Evolutionary conservation across 2,329 filamentous ascomycete species (phyloP), one percentile per base, ranked within the genome.

Genomic region (Leptographium flavum): DNA sequence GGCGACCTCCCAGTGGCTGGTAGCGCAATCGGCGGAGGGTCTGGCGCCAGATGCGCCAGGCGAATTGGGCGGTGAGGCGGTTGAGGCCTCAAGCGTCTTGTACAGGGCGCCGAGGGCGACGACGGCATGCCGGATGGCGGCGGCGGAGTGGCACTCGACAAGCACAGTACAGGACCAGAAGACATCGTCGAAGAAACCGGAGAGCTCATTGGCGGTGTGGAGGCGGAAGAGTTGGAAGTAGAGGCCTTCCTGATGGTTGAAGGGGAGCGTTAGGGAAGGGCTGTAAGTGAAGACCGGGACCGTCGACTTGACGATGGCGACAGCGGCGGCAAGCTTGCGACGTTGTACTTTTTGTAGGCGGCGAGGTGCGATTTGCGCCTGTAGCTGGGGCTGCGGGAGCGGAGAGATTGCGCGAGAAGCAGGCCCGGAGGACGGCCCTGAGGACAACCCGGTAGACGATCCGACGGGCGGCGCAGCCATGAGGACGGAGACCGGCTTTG

Each of bases 31-130:
- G 25, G 52, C 46, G 21, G 54, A 52, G 28, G 65, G 57, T 14
- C 57, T 41, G 21, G 49, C 47, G 3, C 58, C 55, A 15, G 53
- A 54, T 17, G 53, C 55, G 0, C 58, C 56, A 2, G 71, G 71
- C 4, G 71, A 72, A 7, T 61, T 58, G 3, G 69, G 69, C 2
- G 68, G 65, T 2, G 70, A 68, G 50, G 72, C 71, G 21, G 66
- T 67, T 5, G 69, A 67, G 55, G 74, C 71, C 47, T 81, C 77
- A 7, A 81, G 59, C 1, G 76, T 80, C 58, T 81, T 81, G 58
- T 83, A 81, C 33, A 83, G 61, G 4, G 77, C 76, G 15, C 77
- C 79, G 8, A 83, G 63, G 6, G 79, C 79, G 22, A 82, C 68
- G 10, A 83, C 76, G 11, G 78, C 75, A 57, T 82, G 76, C 13